Evolutionary conservation across 495 filamentous ascomycete genomes (phyloP).

Genomic region (Penicillium arizonense): DNA sequence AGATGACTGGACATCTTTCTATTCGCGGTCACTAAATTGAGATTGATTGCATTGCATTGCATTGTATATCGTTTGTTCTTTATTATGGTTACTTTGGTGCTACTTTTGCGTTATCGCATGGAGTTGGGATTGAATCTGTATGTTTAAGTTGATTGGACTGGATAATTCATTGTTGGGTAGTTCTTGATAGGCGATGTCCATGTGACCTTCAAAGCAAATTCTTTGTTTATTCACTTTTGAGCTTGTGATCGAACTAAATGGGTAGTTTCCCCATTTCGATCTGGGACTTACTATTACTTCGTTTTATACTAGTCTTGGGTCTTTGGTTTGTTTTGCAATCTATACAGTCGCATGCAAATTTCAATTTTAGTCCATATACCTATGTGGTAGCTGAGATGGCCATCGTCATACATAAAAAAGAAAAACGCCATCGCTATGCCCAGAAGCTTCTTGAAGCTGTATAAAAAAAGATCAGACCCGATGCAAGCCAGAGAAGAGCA

Average conservation of each 20-base stretch:
- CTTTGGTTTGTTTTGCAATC: no score
- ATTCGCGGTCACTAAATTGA: conserved; percentile 2
- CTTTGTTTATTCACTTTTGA: no score
- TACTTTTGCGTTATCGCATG: conserved; percentile 3
- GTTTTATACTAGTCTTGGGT: no score
- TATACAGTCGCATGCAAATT: background rate
- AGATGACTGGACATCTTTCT: conserved; percentile 37
- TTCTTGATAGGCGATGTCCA: conserved; percentile 5
- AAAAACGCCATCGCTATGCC: conserved; percentile 56
- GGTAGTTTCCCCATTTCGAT: no score
- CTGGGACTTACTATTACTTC: no score
- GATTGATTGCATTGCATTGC: conserved; percentile 1
- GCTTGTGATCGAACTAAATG: no score
- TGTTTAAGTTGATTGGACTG: conserved; percentile 6
- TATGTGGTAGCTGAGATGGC: background rate
- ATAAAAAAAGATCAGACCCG: background rate
- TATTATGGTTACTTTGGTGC: background rate
- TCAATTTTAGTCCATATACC: background rate
- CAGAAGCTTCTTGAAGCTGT: background rate
- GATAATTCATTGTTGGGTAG: conserved; percentile 4
- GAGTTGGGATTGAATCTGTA: conserved; percentile 5
- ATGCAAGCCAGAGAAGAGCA: background rate
- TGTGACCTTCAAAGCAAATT: conserved; percentile 1
- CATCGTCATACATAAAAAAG: background rate
- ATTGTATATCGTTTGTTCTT: conserved; percentile 3